Conservation (phyloP, 352 stramenopile genomes). For the Phytophthora sansomeana region DNA sequence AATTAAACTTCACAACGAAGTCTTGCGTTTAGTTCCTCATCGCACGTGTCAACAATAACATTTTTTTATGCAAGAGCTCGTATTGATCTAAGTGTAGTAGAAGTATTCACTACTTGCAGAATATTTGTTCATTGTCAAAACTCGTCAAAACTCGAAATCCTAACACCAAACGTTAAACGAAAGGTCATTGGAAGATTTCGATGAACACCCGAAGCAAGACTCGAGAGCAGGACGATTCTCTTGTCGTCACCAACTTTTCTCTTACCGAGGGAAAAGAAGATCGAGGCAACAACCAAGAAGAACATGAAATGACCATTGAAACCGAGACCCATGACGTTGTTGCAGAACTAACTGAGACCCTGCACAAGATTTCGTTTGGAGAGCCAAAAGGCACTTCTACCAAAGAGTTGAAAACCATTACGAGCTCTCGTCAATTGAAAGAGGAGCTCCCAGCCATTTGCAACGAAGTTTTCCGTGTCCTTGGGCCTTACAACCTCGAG, state of each 20-base stretch:
- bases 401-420: slow-evolving; percentile 7
- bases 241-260: background rate
- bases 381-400: slow-evolving; percentile 1
- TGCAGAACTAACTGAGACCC: slow-evolving; percentile 14
- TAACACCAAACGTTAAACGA: background rate
- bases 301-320: slow-evolving; percentile 15
- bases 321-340: slow-evolving; percentile 6
- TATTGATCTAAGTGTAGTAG: too few species aligned
- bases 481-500: slow-evolving; percentile 47
- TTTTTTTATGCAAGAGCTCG: too few species aligned
- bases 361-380: slow-evolving; percentile 39
- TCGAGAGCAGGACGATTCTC: background rate
- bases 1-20: too few species aligned
- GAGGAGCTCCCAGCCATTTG: slow-evolving; percentile 32
- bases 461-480: slow-evolving; percentile 42
- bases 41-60: too few species aligned
- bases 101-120: too few species aligned
- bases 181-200: slow-evolving; percentile 7
- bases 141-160: too few species aligned
- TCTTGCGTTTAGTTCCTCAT: too few species aligned
- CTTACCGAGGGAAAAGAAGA: background rate
- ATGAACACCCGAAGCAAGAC: slow-evolving; percentile 24
- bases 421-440: slow-evolving; percentile 18
- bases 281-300: slow-evolving; percentile 28
- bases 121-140: too few species aligned